Base-by-base conservation (phyloP, 495 filamentous ascomycete genomes). In the Daldinia loculata region DNA sequence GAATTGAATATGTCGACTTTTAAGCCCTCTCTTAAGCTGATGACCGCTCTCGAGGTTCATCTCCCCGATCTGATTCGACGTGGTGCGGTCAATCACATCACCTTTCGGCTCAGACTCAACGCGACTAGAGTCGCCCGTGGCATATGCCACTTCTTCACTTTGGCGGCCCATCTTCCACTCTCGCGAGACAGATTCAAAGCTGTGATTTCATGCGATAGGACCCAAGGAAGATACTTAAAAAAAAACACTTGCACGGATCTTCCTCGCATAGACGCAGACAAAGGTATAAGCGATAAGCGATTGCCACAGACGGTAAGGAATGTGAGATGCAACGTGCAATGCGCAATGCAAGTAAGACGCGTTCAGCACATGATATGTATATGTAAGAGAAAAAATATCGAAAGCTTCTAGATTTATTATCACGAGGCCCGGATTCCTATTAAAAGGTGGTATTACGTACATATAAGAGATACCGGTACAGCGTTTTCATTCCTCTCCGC, bases 1-100 rank as follows among this genome's bases (percentile, higher is more conserved):
- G 79, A 92, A 91, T 75, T 92, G 89, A 50, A 92, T 81, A 63
- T 92, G 89, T 41, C 90, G 81, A 63, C 86, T 88, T 78, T 90
- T 90, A 53, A 92, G 77, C 50, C 88, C 88, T 36, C 90, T 85
- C 74, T 90, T 66, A 6, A 85, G 79, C 63, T 85, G 82, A 60
- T 80, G 84, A 6, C 84, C 83, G 6, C 82, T 84, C 71, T 87
- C 84, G 41, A 89, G 77, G 6, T 85, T 88, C 58, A 89, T 75
- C 27, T 87, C 83, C 36, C 82, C 83, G 14, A 82, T 79, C 19
- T 81, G 77, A 9, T 80, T 72, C 27, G 89, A 87, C 22, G 80
- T 75, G 27, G 59, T 71, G 61, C 80, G 76, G 26, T 88, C 76
- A 60, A 84, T 81, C 6, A 68, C 29, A 4, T 69, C 32, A 3